Evolutionary conservation across 345 rosid genomes (phyloP), one percentile per base, ranked within the genome.

Genomic region (Ceriops zippeliana): DNA sequence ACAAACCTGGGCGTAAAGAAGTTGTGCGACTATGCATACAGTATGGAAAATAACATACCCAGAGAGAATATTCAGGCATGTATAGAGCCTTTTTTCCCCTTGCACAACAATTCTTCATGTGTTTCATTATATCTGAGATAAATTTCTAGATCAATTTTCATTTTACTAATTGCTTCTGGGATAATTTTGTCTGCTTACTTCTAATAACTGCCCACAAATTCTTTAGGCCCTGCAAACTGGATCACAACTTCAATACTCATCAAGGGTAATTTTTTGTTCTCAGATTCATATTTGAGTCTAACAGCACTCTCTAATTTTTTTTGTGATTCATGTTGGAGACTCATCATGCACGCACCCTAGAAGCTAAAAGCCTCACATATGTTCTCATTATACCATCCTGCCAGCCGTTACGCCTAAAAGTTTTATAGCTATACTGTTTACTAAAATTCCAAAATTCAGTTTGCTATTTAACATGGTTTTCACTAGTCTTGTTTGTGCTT

Each of bases 31-130:
- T 63, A 42, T 74, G 85, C 83, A 46, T 66, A 74, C 72, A 68
- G 63, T 70, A 31, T 60, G 35, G 86, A 81, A 69, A 82, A 75
- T 59, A 70, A 57, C 66, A 53, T 62, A 75, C 67, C 68, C 15
- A 62, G 79, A 68, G 82, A 82, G 66, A 66, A 61, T 35, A 74
- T 51, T 58, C 80, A 86, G 93, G 96, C 74, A 78, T 65, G 80
- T 66, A 22, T 59, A 42, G 17, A 42, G 49, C 17, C 49, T 42
- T 42, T 15, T 42, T 42, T 13, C 17, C 49, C 17, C 11, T 31
- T 20, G 34, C 11, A 19, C 52, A 61, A 20, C 9, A 28, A 16
- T 7, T 54, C 11, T 13, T 17, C 15, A 21, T 47, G 13, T 71
- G 2, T 42, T n/a, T 28, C 15, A 10, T 38, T 2, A 37, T 27